phyloP scores from a whole-genome alignment of 73 alveolate species.

The Paramecium caudatum region DNA sequence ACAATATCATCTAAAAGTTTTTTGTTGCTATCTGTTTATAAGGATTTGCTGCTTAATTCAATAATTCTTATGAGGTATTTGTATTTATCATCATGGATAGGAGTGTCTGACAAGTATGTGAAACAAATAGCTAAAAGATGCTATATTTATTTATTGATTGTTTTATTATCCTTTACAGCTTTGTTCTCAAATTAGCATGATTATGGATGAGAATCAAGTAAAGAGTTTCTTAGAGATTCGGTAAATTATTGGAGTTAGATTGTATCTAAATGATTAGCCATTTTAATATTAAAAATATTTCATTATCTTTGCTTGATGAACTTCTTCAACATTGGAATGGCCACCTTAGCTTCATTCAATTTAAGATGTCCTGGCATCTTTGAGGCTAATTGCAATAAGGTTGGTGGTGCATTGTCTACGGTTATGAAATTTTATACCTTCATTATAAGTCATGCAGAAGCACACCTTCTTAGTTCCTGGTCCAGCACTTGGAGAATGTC shows the following conservation, averaged over 20 bases:
- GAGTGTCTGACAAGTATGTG: too few relatives aligned
- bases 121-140: too few relatives aligned
- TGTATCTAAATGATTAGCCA: slow-evolving; percentile 36
- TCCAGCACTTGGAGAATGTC: slow-evolving; percentile 49
- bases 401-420: slow-evolving; percentile 56
- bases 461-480: slow-evolving; percentile 18
- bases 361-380: slow-evolving; percentile 56
- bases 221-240: too few relatives aligned
- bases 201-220: too few relatives aligned
- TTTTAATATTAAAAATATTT: not conserved
- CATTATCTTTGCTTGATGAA: slow-evolving; percentile 58
- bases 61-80: slow-evolving; percentile 3
- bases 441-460: slow-evolving; percentile 64
- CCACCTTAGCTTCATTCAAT: slow-evolving; percentile 25
- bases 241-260: too few relatives aligned
- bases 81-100: not conserved
- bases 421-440: not conserved
- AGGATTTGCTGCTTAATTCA: not conserved
- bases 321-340: slow-evolving; percentile 48
- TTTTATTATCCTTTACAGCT: too few relatives aligned
- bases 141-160: too few relatives aligned
- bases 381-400: slow-evolving; percentile 48
- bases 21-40: not conserved
- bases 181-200: too few relatives aligned
- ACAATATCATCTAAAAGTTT: slow-evolving; percentile 12